Evolutionary conservation across 1,139 yeast genomes (phyloP).

Genomic region (Taiozyma sp.): DNA sequence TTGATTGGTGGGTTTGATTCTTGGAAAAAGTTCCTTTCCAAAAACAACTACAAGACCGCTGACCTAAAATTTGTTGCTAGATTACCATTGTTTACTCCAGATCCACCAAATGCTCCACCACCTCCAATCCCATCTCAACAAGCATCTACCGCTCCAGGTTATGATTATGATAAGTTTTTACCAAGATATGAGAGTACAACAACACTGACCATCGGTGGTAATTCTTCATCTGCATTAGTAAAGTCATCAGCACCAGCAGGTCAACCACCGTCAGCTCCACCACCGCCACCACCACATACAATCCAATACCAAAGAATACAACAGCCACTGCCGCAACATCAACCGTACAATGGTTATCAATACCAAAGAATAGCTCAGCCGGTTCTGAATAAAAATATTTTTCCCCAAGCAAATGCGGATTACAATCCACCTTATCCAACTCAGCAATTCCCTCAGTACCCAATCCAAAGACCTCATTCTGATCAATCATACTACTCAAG

Average conservation of each 20-base stretch:
- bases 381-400: conserved; percentile 4
- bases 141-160: neutral
- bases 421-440: conserved; percentile 5
- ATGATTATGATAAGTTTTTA: neutral
- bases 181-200: conserved; percentile 1
- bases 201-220: neutral
- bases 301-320: conserved; percentile 19
- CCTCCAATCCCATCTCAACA: conserved; percentile 11
- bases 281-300: conserved; percentile 19
- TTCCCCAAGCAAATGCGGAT: conserved; percentile 6
- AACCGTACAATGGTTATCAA: neutral
- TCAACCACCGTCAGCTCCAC: conserved; percentile 10
- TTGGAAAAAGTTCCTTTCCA: conserved; percentile 21
- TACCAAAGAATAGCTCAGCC: conserved; percentile 1
- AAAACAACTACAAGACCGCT: conserved; percentile 4
- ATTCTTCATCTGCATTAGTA: neutral
- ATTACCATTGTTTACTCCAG: conserved; percentile 7
- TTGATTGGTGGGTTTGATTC: conserved; percentile 25
- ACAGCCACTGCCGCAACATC: conserved; percentile 5
- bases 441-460: conserved; percentile 6
- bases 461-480: conserved; percentile 3
- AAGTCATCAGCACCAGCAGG: too few relatives aligned
- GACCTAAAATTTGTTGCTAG: conserved; percentile 12
- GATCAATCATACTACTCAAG: conserved; percentile 5
- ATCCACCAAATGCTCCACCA: conserved; percentile 14